Conservation (phyloP, 352 stramenopile species). For the Globisporangium paroecandrum region DNA sequence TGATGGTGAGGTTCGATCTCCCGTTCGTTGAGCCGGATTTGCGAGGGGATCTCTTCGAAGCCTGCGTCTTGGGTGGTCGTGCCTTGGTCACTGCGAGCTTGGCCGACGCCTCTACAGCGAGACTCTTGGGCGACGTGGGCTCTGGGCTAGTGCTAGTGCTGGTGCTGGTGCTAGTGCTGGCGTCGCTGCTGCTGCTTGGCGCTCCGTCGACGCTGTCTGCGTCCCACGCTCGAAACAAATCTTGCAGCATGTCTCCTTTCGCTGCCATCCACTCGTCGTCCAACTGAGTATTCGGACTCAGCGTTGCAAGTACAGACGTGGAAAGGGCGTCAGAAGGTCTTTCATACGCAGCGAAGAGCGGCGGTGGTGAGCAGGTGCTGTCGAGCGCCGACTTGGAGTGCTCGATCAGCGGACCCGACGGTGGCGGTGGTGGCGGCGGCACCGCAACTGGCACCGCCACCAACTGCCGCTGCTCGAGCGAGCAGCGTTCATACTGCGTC, state of each 20-base stretch:
- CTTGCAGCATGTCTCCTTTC: not conserved
- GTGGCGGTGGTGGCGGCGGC: too few species aligned
- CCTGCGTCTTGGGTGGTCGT: not conserved
- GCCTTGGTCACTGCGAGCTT: not conserved
- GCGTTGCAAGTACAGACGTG: not conserved
- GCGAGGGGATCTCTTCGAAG: not conserved
- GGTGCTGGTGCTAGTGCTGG: not conserved
- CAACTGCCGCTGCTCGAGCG: not conserved
- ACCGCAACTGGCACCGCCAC: too few species aligned
- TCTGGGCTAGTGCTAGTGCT: not conserved
- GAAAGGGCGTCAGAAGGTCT: not conserved
- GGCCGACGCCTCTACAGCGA: not conserved
- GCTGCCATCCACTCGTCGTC: not conserved
- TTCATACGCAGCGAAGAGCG: not conserved
- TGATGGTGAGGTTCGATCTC: not conserved
- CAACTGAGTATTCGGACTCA: not conserved
- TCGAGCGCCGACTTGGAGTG: not conserved
- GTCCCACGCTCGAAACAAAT: not conserved
- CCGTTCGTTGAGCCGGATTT: not conserved
- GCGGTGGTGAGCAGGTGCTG: not conserved
- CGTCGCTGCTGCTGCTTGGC: not conserved
- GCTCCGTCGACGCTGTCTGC: not conserved
- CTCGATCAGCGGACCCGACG: not conserved
- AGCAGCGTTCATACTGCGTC: not conserved
- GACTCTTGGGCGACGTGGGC: not conserved